Evolutionary conservation across 177 flowering plant species (phyloP).

Genomic region (Tripterygium wilfordii): DNA sequence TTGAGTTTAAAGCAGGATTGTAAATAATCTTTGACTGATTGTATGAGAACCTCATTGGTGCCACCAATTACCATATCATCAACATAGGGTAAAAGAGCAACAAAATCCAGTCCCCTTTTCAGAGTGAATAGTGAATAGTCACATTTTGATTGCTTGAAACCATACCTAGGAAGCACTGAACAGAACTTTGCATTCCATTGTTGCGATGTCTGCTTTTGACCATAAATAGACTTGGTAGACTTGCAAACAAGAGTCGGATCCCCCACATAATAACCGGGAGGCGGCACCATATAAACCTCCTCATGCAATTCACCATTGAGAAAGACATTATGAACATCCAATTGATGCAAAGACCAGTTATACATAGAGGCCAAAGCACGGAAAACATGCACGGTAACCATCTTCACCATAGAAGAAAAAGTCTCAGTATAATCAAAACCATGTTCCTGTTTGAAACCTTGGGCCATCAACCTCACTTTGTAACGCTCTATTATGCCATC

Average conservation of each 20-base stretch:
- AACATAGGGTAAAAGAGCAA: background rate
- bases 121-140: background rate
- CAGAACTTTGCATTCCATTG: background rate
- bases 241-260: background rate
- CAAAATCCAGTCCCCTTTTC: background rate
- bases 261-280: too few relatives aligned
- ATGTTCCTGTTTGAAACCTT: conserved; percentile 5
- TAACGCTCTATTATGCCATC: conserved; percentile 5
- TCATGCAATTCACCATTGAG: conserved; percentile 8
- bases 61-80: conserved; percentile 1
- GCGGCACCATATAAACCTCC: too few relatives aligned
- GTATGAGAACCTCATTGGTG: background rate
- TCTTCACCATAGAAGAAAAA: conserved; percentile 7
- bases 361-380: background rate
- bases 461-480: conserved; percentile 10
- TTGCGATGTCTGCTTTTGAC: background rate
- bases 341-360: conserved; percentile 5
- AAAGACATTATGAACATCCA: conserved; percentile 12
- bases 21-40: background rate
- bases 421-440: conserved; percentile 6
- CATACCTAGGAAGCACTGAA: background rate
- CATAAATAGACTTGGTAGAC: background rate
- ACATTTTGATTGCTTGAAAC: background rate
- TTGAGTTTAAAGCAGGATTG: background rate
- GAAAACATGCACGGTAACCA: conserved; percentile 1